Conservation (phyloP, 1,284 basidiomycete genomes). For the Baeospora myosura region DNA sequence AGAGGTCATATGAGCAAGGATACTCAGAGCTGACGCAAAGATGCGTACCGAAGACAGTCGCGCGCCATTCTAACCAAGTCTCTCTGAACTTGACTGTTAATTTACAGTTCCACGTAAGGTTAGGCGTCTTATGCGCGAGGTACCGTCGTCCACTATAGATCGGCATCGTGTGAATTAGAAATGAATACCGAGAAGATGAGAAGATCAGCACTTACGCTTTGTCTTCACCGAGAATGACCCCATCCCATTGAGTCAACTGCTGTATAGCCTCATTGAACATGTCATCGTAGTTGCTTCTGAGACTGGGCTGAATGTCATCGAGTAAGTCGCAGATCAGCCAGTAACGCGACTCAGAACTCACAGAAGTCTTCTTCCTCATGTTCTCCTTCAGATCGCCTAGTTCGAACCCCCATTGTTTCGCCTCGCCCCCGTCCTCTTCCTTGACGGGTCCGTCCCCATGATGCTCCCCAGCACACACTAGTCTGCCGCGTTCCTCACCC, state of each 20-base stretch:
- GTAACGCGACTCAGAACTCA: constrained; percentile 24
- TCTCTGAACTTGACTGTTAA: constrained; percentile 63
- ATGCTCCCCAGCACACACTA: constrained; percentile 69
- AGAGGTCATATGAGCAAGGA: constrained; percentile 10
- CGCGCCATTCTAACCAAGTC: constrained; percentile 64
- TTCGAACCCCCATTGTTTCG: constrained; percentile 68
- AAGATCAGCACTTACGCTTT: constrained; percentile 49
- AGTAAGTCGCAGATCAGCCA: constrained; percentile 9
- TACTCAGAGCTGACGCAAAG: constrained; percentile 9
- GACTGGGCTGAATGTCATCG: constrained; percentile 34
- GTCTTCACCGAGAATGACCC: constrained; percentile 70
- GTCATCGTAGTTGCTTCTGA: constrained; percentile 55
- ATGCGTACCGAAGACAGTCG: constrained; percentile 56
- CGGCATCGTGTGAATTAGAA: constrained; percentile 12
- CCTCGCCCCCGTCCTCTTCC: constrained; percentile 55
- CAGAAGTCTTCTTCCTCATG: constrained; percentile 50
- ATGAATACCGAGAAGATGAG: constrained; percentile 7
- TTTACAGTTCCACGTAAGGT: constrained; percentile 67
- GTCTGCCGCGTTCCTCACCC: constrained; percentile 60
- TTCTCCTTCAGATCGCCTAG: constrained; percentile 45
- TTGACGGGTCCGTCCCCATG: constrained; percentile 35
- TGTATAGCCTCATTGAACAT: constrained; percentile 77
- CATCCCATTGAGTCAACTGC: constrained; percentile 76
- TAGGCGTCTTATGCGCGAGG: constrained; percentile 68
- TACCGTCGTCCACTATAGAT: constrained; percentile 60